Evolutionary conservation across 768 basidiomycete species (phyloP), one percentile per base, ranked within the genome.

Genomic region (Hysterangium stoloniferum): DNA sequence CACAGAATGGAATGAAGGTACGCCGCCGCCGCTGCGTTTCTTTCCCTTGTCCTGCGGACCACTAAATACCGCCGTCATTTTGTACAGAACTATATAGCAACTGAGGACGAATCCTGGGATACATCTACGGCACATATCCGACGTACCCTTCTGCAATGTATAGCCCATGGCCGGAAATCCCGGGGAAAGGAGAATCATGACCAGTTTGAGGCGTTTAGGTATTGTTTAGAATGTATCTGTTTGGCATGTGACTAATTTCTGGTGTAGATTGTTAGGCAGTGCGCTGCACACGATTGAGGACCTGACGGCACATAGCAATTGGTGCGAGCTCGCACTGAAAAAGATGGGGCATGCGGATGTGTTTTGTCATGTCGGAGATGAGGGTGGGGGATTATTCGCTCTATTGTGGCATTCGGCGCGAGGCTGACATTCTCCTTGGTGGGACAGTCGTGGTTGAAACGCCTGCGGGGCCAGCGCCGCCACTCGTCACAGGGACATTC

Each of bases 1-100:
- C 71, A n/a, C 67, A 71, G 15, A 87, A 79, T 2, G 87, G 87
- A 3, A 89, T 90, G 86, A 88, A 88, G 72, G 80, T 81, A 55
- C 20, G 48, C 25, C 6, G 4, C 2, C 19, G 6, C 11, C 31
- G 7, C 42, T 50, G 13, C 15, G 12, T n/a, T 8, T 33, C 6
- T 25, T 12, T 45, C 24, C 31, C 25, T 7, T 45, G 19, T 45
- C 19, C 15, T 45, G 7, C 3, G n/a, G 4, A n/a, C n/a, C n/a
- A n/a, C n/a, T n/a, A n/a, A n/a, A 28, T 6, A 4, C 2, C 25
- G 6, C 12, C 13, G n/a, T 24, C 19, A 52, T 27, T 52, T 17
- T 20, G 2, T 54, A 20, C 27, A 84, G 82, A 89, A 84, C 52
- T 87, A 86, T 63, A 89, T 90, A 70, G 85, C 84, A 2, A 82